These are phyloP conservation scores for Chlamydomonas applanata DNA, from an alignment of 139 green algal species.

Conservation along the genomic window DNA sequence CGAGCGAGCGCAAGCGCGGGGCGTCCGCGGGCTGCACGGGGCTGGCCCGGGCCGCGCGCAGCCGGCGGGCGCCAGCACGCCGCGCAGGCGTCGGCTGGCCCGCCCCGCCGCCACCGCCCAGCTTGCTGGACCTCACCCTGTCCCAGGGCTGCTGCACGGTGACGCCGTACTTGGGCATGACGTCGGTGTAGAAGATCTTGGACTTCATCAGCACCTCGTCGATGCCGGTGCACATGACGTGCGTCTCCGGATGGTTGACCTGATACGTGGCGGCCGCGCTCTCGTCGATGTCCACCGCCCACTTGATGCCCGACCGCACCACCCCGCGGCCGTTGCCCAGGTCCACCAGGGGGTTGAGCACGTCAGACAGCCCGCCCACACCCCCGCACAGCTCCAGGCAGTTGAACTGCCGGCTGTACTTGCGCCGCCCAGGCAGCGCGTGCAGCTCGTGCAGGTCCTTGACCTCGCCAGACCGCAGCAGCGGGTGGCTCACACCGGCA, in stretches of 20 bases:
- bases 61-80: too few species aligned
- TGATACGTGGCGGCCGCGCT: slow-evolving; percentile 37
- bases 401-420: background rate
- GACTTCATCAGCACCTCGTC: slow-evolving; percentile 7
- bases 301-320: background rate
- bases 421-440: background rate
- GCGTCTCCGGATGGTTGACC: slow-evolving; percentile 46
- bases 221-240: slow-evolving; percentile 17
- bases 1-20: too few species aligned
- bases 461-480: too few species aligned
- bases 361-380: background rate
- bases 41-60: too few species aligned
- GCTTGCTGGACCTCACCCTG: background rate
- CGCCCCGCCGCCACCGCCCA: too few species aligned
- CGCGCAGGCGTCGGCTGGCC: too few species aligned
- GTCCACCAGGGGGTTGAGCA: background rate
- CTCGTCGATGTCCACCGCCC: slow-evolving; percentile 19
- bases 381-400: background rate
- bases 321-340: background rate
- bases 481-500: too few species aligned
- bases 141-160: background rate
- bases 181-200: background rate
- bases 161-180: background rate
- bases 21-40: too few species aligned
- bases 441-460: background rate